Evolutionary conservation across 768 basidiomycete genomes (phyloP).

Genomic region (Naematelia aurantialba): DNA sequence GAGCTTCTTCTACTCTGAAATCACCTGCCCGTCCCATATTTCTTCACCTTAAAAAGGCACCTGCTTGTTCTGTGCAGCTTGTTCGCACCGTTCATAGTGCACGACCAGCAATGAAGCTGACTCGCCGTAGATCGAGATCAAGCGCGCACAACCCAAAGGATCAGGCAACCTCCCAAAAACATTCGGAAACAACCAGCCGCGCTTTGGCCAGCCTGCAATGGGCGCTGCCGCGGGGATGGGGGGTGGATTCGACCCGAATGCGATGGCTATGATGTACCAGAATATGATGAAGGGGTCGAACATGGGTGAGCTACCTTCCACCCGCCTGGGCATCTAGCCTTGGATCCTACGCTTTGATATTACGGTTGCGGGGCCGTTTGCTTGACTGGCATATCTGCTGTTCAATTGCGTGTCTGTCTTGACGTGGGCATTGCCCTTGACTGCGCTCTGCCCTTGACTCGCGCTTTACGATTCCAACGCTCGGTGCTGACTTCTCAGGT

Average conservation of each 20-base stretch:
- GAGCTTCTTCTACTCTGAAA: too few species aligned
- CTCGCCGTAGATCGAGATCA: slow-evolving; percentile 79
- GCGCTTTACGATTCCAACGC: not conserved
- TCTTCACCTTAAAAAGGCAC: too few species aligned
- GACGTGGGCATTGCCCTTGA: too few species aligned
- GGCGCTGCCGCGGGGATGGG: slow-evolving; percentile 12
- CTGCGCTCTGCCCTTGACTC: too few species aligned
- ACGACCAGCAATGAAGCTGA: not conserved
- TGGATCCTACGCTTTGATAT: not conserved
- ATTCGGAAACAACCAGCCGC: slow-evolving; percentile 14
- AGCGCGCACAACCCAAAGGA: slow-evolving; percentile 81
- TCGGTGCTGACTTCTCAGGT: slow-evolving; percentile 1
- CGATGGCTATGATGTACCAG: slow-evolving; percentile 84
- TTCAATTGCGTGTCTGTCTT: too few species aligned
- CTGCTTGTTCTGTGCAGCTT: too few species aligned
- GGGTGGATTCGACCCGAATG: slow-evolving; percentile 73
- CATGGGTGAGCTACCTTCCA: slow-evolving; percentile 18
- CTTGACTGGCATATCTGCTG: too few species aligned
- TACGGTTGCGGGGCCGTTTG: too few species aligned
- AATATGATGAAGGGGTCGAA: slow-evolving; percentile 61
- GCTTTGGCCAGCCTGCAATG: slow-evolving; percentile 26
- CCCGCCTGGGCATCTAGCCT: not conserved
- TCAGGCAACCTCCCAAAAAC: slow-evolving; percentile 39
- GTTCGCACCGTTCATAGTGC: too few species aligned
- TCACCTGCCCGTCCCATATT: too few species aligned